Conservation (phyloP, 306 rosid species). For the Rosa persica region DNA sequence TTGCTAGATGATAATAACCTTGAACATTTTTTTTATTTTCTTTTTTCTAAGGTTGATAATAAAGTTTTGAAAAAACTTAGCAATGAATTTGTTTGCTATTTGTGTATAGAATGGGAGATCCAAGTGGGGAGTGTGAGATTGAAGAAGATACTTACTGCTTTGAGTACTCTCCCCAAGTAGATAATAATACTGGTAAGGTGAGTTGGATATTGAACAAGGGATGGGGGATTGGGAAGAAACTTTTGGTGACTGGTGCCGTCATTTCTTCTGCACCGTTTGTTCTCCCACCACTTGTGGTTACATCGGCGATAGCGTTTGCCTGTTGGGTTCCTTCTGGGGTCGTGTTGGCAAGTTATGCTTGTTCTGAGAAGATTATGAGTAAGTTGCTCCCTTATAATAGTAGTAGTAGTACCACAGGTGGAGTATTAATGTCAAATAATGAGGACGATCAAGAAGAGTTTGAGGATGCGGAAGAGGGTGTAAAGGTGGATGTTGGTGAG, state of each 20-base stretch:
- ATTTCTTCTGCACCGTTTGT: conserved; percentile 61
- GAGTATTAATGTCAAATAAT: not conserved
- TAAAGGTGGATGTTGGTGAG: conserved; percentile 5
- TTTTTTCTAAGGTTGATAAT: not conserved
- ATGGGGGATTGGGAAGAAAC: conserved; percentile 49
- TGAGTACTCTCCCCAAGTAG: conserved; percentile 4
- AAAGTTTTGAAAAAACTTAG: not conserved
- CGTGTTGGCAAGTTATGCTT: conserved; percentile 58
- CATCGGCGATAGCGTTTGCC: conserved; percentile 71
- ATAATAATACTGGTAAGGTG: conserved; percentile 16
- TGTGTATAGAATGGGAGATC: conserved; percentile 49
- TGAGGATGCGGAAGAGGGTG: conserved; percentile 14
- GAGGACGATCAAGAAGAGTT: conserved; percentile 19
- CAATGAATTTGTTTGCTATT: not conserved
- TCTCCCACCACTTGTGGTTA: conserved; percentile 63
- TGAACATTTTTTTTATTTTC: not conserved
- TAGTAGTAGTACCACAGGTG: not conserved
- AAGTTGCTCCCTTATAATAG: conserved; percentile 52
- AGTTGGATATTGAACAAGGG: conserved; percentile 42
- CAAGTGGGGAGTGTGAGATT: conserved; percentile 42
- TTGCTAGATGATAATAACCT: not conserved
- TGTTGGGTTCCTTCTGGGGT: conserved; percentile 62
- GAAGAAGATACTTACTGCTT: conserved; percentile 18
- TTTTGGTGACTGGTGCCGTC: conserved; percentile 51
- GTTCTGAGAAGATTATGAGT: conserved; percentile 55